Percentiles rank a stretch among this genome's conserved stretches.
phyloP scores from a whole-genome alignment of 2,329 filamentous ascomycete species.

The Trichophyton rubrum region DNA sequence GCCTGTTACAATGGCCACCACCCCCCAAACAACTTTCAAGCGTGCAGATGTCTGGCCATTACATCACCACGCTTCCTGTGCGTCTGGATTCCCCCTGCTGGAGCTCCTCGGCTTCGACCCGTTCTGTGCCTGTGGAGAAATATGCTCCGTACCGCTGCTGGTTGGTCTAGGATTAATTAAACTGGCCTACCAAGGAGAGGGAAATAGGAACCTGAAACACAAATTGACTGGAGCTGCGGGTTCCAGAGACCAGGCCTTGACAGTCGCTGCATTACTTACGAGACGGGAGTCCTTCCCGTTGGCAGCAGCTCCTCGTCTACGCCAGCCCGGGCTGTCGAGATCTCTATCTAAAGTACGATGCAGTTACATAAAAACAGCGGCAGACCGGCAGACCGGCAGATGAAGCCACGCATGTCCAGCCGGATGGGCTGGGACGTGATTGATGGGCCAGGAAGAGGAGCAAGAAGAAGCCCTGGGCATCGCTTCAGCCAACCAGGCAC shows the following conservation, averaged over 20 bases:
- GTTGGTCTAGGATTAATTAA: background rate
- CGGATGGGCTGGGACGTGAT: background rate
- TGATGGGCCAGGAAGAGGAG: background rate
- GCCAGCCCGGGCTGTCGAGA: background rate
- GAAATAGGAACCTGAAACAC: background rate
- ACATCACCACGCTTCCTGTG: background rate
- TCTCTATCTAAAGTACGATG: background rate
- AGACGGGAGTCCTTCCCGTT: background rate
- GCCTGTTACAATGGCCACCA: no score
- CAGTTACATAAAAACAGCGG: no score
- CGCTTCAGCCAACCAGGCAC: background rate
- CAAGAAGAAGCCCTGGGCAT: background rate
- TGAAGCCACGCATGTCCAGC: background rate
- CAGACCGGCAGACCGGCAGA: background rate
- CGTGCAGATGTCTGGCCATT: background rate
- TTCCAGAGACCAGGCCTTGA: background rate
- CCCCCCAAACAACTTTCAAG: no score
- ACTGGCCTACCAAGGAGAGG: background rate
- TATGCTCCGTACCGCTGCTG: constrained; percentile 1
- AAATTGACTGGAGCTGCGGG: background rate
- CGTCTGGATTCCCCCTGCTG: background rate
- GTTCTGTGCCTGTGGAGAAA: background rate
- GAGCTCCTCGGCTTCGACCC: background rate
- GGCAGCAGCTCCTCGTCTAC: background rate
- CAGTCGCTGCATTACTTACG: background rate